Conservation (phyloP, 116 monocot genomes). For the Papilionanthe hybrid region DNA sequence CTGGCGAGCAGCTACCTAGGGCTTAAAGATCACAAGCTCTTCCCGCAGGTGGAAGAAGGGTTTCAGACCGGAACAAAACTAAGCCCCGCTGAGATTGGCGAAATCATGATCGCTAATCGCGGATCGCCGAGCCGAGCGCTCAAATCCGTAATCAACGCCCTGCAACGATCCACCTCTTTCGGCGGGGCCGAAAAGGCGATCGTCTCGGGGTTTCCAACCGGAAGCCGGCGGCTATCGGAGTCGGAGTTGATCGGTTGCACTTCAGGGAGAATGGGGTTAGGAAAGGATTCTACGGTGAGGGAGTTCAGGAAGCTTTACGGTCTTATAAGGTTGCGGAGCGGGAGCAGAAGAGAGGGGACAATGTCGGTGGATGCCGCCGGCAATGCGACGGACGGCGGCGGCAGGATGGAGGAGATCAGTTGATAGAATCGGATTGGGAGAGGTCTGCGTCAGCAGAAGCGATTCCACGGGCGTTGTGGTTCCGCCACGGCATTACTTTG, state of each 20-base stretch:
- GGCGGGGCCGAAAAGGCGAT: not conserved
- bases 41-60: slow-evolving; percentile 70
- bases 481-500: slow-evolving; percentile 2
- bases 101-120: slow-evolving; percentile 82
- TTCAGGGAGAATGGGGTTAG: slow-evolving; percentile 10
- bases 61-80: slow-evolving; percentile 56
- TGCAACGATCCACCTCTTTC: slow-evolving; percentile 14
- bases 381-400: slow-evolving; percentile 8
- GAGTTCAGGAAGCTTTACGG: slow-evolving; percentile 49
- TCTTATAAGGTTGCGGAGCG: slow-evolving; percentile 28
- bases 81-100: slow-evolving; percentile 86
- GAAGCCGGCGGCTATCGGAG: not conserved
- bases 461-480: not conserved
- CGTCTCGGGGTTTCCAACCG: not conserved
- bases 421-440: not conserved
- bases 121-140: slow-evolving; percentile 74
- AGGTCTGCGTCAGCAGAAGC: not conserved
- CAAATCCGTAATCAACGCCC: slow-evolving; percentile 56
- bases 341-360: slow-evolving; percentile 20
- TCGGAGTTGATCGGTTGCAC: not conserved
- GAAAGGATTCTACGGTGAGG: slow-evolving; percentile 25
- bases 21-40: slow-evolving; percentile 62
- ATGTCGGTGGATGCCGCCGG: slow-evolving; percentile 15
- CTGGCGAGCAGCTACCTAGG: slow-evolving; percentile 38
- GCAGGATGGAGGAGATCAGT: not conserved